These are phyloP conservation scores for Pleurotus tuber-regium DNA, from an alignment of 768 basidiomycete genomes.

Conservation along the genomic window DNA sequence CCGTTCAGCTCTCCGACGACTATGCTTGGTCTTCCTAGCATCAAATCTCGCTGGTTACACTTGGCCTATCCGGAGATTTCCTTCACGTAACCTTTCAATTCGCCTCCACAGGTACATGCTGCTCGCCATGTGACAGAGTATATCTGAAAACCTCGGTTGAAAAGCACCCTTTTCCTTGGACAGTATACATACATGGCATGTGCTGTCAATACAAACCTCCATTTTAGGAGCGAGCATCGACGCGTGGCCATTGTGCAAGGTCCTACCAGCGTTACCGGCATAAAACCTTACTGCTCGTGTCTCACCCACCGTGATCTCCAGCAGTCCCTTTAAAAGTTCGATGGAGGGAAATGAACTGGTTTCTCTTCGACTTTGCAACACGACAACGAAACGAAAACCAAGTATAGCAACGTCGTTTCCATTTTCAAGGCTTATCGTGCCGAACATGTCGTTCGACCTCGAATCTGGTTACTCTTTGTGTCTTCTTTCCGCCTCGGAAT, in stretches of 20 bases:
- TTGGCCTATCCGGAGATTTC: not conserved
- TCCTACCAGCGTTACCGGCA: not conserved
- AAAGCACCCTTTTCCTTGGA: not conserved
- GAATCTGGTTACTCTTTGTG: not conserved
- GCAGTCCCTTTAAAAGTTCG: not conserved
- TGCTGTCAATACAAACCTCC: too few species aligned
- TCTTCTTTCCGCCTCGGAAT: not conserved
- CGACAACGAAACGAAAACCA: too few species aligned
- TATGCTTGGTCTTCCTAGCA: not conserved
- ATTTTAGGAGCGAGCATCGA: slow-evolving; percentile 2
- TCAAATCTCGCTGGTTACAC: too few species aligned
- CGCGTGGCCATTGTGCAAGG: not conserved
- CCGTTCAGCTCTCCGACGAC: too few species aligned
- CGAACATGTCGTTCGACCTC: not conserved
- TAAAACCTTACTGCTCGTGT: too few species aligned
- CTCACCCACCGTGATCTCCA: too few species aligned
- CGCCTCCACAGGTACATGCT: not conserved
- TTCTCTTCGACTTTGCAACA: too few species aligned
- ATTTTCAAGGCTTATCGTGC: not conserved
- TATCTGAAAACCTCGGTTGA: not conserved
- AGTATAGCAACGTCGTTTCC: not conserved
- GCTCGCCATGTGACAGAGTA: not conserved
- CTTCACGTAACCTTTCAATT: not conserved
- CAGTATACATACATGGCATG: not conserved
- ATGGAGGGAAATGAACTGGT: not conserved